Base-by-base conservation (phyloP, 1,139 yeast genomes). In the Starmera stellimalicola region DNA sequence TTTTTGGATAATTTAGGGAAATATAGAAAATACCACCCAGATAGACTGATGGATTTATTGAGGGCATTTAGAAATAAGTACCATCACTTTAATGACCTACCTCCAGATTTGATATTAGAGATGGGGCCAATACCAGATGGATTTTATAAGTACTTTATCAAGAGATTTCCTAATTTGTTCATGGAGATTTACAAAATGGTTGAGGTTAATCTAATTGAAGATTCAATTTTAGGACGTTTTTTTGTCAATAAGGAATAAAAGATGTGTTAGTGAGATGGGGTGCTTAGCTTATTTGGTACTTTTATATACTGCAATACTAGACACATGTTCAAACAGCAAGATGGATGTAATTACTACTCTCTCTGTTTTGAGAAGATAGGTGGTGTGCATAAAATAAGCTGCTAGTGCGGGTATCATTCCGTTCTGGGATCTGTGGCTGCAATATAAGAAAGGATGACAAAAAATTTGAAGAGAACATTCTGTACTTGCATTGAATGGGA, bases 21-120 rank as follows among this genome's bases (percentile, higher is more conserved):
- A 52, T 91, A 85, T 55, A 70, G 99, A 47, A 88, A 85, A 56
- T 93, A 91, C 54, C 80, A 80, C 42, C 72, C 81, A 0, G 77
- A 72, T 37, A 81, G 77, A 43, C 58, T 91, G 32, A 73, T 85
- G 76, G 98, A 93, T 54, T 61, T 91, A 36, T 60, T 91, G 37
- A 66, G 99, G 41, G 96, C 96, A 0, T 62, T 91, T 47, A 68
- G 99, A 45, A 91, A 91, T 62, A 91, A 91, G 55, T 77, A 82
- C 52, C 95, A 85, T 54, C 99, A 91, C 56, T 91, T 72, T 55
- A 85, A 85, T 57, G 98, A 93, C 51, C 62, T 88, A 56, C 95
- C 96, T 2, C 65, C 62, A 6, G 67, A 62, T 16, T 61, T 88
- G 58, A 71, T 62, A 20, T 55, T 47, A 42, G 57, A 72, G 37